These are phyloP conservation scores for Leptomonas seymouri DNA, from an alignment of 208 protist species.

Conservation along the genomic window DNA sequence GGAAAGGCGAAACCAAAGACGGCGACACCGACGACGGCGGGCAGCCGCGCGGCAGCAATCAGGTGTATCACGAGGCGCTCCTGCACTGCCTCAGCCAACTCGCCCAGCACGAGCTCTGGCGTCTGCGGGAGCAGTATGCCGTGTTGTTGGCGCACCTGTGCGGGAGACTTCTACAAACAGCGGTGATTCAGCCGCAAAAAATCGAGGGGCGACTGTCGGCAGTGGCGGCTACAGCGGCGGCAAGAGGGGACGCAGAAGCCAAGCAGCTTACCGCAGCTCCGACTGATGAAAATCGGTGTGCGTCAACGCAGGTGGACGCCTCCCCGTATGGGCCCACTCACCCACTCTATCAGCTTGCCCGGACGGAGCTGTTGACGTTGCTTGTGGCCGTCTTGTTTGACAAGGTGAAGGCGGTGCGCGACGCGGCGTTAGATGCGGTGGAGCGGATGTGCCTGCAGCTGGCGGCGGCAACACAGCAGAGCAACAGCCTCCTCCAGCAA, in stretches of 20 bases:
- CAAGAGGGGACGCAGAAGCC: not conserved
- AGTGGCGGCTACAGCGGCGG: not conserved
- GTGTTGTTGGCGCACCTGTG: slow-evolving; percentile 67
- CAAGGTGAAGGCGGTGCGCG: slow-evolving; percentile 77
- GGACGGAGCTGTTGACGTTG: slow-evolving; percentile 67
- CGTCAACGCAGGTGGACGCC: not conserved
- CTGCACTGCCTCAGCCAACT: slow-evolving; percentile 53
- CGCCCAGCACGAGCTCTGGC: slow-evolving; percentile 75
- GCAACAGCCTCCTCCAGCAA: slow-evolving; percentile 13
- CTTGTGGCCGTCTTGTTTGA: slow-evolving; percentile 80
- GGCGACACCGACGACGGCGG: not conserved
- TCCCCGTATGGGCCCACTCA: slow-evolving; percentile 33
- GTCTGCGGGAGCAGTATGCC: slow-evolving; percentile 67
- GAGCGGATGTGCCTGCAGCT: slow-evolving; percentile 45
- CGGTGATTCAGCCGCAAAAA: slow-evolving; percentile 16
- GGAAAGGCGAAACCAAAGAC: slow-evolving; percentile 4
- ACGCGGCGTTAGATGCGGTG: slow-evolving; percentile 59
- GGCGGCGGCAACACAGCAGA: slow-evolving; percentile 15
- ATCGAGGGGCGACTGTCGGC: not conserved
- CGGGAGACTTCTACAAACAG: slow-evolving; percentile 45
- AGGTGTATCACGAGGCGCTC: slow-evolving; percentile 52
- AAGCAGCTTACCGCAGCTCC: not conserved
- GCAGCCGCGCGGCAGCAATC: slow-evolving; percentile 24
- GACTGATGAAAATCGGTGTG: not conserved
- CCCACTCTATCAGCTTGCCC: slow-evolving; percentile 61